Percentiles rank a stretch among this genome's conserved stretches.
These are phyloP conservation scores for Solanum appendiculatum DNA, from an alignment of 257 asterid species.

Conservation along the genomic window DNA sequence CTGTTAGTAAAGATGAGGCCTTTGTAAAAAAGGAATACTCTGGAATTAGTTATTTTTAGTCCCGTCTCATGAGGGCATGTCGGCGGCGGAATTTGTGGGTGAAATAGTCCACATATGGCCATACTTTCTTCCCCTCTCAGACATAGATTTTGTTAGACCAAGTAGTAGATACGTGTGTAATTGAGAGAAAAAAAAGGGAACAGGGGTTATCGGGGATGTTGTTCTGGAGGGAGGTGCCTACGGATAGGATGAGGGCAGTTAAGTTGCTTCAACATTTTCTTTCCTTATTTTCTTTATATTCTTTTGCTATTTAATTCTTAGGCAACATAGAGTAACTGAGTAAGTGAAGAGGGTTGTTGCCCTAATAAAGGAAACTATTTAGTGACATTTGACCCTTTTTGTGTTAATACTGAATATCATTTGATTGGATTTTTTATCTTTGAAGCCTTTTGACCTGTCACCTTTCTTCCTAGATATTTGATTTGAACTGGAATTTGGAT, in stretches of 20 bases:
- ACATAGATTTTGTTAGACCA: background rate
- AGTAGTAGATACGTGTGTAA: background rate
- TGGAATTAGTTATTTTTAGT: background rate
- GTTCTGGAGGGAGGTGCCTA: background rate
- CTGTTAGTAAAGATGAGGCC: background rate
- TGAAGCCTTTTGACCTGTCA: background rate
- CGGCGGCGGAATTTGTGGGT: background rate
- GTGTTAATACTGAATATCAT: background rate
- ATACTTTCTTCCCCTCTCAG: background rate
- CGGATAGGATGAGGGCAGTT: background rate
- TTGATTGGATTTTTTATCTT: background rate
- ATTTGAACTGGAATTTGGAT: background rate
- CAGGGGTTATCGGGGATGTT: background rate
- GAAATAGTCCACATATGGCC: background rate
- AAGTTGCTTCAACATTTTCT: background rate
- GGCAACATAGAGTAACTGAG: background rate
- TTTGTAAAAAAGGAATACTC: background rate
- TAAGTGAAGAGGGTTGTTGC: background rate
- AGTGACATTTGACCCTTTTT: background rate
- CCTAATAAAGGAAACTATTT: background rate
- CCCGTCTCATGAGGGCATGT: background rate
- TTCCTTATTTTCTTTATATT: background rate
- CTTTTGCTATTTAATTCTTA: background rate
- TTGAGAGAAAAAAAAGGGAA: background rate
- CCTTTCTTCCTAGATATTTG: background rate